These are phyloP conservation scores for Citeromyces hawaiiensis DNA, from an alignment of 1,139 yeast species.

Conservation along the genomic window DNA sequence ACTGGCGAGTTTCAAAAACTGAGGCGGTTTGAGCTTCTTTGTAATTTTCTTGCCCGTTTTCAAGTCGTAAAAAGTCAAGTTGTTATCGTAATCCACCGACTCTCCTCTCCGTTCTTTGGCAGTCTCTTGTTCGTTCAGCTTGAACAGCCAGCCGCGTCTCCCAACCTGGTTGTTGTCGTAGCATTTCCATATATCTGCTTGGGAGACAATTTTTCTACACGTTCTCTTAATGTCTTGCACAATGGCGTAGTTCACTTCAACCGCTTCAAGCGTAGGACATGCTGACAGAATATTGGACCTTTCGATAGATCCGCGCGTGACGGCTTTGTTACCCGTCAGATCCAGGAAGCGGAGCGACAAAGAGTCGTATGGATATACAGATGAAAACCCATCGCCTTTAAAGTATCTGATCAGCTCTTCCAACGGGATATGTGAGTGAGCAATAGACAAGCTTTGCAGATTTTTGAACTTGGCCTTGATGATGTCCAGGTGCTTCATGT, in stretches of 20 bases:
- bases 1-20: conserved; percentile 48
- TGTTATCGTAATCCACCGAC: conserved; percentile 18
- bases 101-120: conserved; percentile 12
- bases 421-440: conserved; percentile 13
- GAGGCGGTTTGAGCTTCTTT: conserved; percentile 41
- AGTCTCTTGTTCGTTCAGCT: conserved; percentile 23
- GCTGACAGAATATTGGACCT: conserved; percentile 29
- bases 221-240: conserved; percentile 22
- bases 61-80: conserved; percentile 35
- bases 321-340: conserved; percentile 32
- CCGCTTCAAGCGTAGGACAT: conserved; percentile 23
- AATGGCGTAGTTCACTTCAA: conserved; percentile 24
- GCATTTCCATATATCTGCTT: conserved; percentile 32
- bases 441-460: conserved; percentile 38
- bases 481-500: conserved; percentile 33
- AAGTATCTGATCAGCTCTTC: conserved; percentile 8
- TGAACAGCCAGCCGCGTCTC: conserved; percentile 74
- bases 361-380: background rate
- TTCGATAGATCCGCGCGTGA: conserved; percentile 39
- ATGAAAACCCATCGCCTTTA: conserved; percentile 2
- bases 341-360: conserved; percentile 31
- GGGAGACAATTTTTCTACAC: conserved; percentile 15
- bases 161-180: conserved; percentile 44
- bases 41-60: conserved; percentile 55
- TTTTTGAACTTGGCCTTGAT: conserved; percentile 40